Evolutionary conservation across 495 filamentous ascomycete species (phyloP), one percentile per base, ranked within the genome.

Genomic region (Penicillium cosmopolitanum): DNA sequence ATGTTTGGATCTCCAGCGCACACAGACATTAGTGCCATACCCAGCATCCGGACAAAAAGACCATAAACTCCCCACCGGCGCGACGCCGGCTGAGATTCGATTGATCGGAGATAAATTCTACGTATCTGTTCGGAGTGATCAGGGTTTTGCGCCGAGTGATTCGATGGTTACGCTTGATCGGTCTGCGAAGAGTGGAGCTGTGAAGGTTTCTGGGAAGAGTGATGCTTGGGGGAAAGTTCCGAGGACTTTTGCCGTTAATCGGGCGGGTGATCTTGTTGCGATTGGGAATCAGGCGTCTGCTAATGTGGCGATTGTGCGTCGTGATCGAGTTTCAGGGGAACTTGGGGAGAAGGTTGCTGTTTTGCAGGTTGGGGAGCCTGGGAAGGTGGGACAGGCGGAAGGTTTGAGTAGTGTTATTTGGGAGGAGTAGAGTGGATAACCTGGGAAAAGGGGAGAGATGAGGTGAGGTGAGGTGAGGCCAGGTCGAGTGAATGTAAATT

Each of bases 201-300:
- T 89, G 5, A 68, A 53, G 5, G 78, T 85, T 57, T 67, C 82
- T 6, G 75, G 84, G 42, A 69, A 81, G 16, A 78, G 73, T 12
- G 72, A 86, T 0, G 80, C 87, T 4, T 84, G 83, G 23, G 89
- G 89, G 4, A 62, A 72, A 5, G 73, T 77, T 47, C 89, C 90
- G 6, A 73, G 89, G 42, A 86, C 89, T 33, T 85, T 92, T 68
- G 83, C 80, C 35, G 73, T 92, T 62, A 90, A 87, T 63, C 78
- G 78, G 57, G 80, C 78, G 6, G 88, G 88, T 1, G 80, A 79
- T 62, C 66, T 86, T 47, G 76, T 86, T 3, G 87, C 84, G 2
- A 80, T 87, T 50, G 86, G 84, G n/a, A 76, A 87, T 60, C 86
- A 89, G 71, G 73, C 65, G 4, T 82, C 81, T 54, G 75, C 79